Base-by-base conservation (phyloP, 257 asterid genomes). In the Fraxinus quadrangulata region DNA sequence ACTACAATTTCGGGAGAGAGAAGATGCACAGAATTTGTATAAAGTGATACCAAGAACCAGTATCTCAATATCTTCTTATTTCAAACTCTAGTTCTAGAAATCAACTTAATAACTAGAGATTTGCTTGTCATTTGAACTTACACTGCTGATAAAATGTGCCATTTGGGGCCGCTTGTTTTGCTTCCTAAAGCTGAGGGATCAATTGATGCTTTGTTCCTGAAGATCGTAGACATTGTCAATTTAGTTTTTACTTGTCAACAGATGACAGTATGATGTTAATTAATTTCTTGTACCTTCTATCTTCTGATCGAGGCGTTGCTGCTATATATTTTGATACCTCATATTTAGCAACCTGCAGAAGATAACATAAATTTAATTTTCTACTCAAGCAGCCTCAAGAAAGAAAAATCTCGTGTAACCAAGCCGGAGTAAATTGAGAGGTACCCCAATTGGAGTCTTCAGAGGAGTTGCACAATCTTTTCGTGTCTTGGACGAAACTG, bases 61-160 rank as follows among this genome's bases (percentile, higher is more conserved):
- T 9, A 40, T 40, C 47, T 40, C 47, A 40, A 40, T 2, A 40
- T 40, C 47, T 40, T 40, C 47, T 40, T 71, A 37, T 71, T 40
- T 71, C 72, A 67, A 10, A 67, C 72, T 67, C 1, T 1, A 67
- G 72, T 45, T 13, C 54, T 13, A 67, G 16, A 67, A 12, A 30
- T 28, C 9, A 37, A 45, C 1, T 45, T 3, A 45, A n/a, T 45
- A 45, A 45, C 54, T 45, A 45, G 19, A 33, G 72, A 19, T 14
- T 37, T 24, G 45, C 63, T 30, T 3, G 65, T 75, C 26, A 9
- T 67, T 59, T 21, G 68, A 56, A 86, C 97, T 90, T 88, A 94
- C 97, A 88, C 90, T 19, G 97, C 84, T 42, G 97, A 87, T 76
- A 91, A 79, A 76, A 91, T 74, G 82, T 88, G 87, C 96, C 99